phyloP scores from a whole-genome alignment of 306 rosid genomes.

The Sophora flavescens region DNA sequence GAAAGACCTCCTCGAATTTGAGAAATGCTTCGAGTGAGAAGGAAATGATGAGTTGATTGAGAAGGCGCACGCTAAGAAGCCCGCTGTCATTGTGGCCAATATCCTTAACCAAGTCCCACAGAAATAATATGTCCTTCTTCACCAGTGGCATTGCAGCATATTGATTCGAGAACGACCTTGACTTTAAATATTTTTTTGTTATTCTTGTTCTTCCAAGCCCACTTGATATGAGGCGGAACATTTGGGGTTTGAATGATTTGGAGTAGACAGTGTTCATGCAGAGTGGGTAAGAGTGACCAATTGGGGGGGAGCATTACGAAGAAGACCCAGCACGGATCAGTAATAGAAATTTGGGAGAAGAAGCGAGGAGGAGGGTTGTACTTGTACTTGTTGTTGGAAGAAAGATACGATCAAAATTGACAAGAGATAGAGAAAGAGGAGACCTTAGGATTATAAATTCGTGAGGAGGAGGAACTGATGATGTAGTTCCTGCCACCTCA shows the following conservation, averaged over 20 bases:
- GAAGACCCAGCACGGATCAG: conserved; percentile 52
- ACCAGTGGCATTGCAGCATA: conserved; percentile 41
- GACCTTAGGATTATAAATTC: conserved; percentile 47
- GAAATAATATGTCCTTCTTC: conserved; percentile 53
- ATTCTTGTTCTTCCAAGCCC: conserved; percentile 55
- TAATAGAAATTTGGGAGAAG: conserved; percentile 39
- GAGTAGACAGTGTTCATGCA: conserved; percentile 58
- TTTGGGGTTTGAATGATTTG: conserved; percentile 58
- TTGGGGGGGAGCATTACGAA: conserved; percentile 47
- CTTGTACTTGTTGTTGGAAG: too few species aligned
- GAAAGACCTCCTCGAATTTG: conserved; percentile 55
- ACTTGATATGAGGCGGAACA: conserved; percentile 63
- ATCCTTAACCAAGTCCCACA: conserved; percentile 79
- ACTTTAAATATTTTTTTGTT: conserved; percentile 53
- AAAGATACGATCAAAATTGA: neutral
- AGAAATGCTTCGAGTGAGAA: conserved; percentile 68
- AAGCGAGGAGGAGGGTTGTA: conserved; percentile 43
- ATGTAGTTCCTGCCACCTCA: conserved; percentile 28
- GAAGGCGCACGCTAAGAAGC: conserved; percentile 49
- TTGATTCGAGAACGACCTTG: conserved; percentile 55
- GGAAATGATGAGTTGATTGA: conserved; percentile 59
- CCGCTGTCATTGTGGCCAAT: conserved; percentile 58
- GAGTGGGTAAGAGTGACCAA: conserved; percentile 55
- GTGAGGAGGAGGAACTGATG: neutral
- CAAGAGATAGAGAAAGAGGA: conserved; percentile 36